phyloP scores from a whole-genome alignment of 2,329 filamentous ascomycete genomes.

The Calonectria pseudoturangicola region DNA sequence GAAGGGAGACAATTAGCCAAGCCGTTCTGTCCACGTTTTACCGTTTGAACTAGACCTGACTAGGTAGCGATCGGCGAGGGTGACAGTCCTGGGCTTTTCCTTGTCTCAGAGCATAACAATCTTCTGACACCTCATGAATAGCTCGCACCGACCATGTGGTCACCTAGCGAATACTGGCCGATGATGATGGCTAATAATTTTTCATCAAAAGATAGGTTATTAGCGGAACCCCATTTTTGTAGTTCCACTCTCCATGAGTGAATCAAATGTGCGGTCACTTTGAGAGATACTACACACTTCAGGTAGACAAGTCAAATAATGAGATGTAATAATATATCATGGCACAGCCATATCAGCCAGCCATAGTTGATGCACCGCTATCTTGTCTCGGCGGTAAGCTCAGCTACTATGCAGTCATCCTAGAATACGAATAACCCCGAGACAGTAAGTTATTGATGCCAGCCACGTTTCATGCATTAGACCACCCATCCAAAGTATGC shows the following conservation, averaged over 20 bases:
- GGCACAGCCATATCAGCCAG: neutral
- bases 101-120: neutral
- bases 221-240: neutral
- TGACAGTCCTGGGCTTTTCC: neutral
- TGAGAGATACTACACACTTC: neutral
- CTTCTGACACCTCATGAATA: neutral
- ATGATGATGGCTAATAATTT: neutral
- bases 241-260: neutral
- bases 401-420: neutral
- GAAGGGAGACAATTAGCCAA: neutral
- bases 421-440: neutral
- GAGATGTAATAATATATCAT: neutral
- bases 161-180: neutral
- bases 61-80: neutral
- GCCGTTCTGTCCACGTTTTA: neutral
- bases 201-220: neutral
- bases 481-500: neutral
- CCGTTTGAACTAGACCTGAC: neutral
- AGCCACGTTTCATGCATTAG: neutral
- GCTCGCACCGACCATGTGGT: neutral
- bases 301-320: neutral
- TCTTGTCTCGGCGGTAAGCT: neutral
- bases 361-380: neutral
- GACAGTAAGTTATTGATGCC: neutral
- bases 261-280: neutral